Conservation (phyloP, 2,329 filamentous ascomycete species). For the Microascus cirrosus region DNA sequence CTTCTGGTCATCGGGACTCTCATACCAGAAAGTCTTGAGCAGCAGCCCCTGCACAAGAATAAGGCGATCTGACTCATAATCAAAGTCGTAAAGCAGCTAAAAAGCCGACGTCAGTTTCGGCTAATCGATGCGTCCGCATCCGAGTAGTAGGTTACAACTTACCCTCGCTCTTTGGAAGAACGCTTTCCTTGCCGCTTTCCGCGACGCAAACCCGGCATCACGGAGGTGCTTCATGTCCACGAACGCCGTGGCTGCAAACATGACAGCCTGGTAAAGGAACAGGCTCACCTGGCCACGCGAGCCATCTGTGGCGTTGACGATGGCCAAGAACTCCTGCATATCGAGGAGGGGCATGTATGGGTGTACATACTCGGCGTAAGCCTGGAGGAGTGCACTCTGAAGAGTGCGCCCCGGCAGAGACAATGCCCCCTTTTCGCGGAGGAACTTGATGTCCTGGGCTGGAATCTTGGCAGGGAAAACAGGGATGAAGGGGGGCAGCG, state of each 20-base stretch:
- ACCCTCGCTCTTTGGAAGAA: constrained; percentile 86
- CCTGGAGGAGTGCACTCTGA: constrained; percentile 70
- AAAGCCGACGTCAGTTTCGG: constrained; percentile 2
- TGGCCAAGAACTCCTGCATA: constrained; percentile 45
- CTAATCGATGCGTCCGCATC: no score
- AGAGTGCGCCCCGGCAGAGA: constrained; percentile 59
- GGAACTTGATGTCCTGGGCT: constrained; percentile 71
- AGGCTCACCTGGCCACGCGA: constrained; percentile 65
- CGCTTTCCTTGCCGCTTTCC: constrained; percentile 73
- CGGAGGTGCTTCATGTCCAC: constrained; percentile 69
- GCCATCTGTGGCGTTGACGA: constrained; percentile 57
- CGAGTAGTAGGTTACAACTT: constrained; percentile 21
- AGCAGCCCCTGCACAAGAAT: constrained; percentile 79
- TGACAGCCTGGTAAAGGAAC: constrained; percentile 83
- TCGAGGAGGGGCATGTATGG: constrained; percentile 88
- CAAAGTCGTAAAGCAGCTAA: constrained; percentile 83
- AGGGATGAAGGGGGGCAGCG: constrained; percentile 61
- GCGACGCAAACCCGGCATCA: constrained; percentile 63
- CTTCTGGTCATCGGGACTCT: constrained; percentile 92
- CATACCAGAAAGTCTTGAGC: constrained; percentile 96
- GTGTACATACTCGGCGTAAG: constrained; percentile 82
- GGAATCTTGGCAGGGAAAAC: constrained; percentile 68
- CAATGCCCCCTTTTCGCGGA: constrained; percentile 75
- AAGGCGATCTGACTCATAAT: constrained; percentile 85
- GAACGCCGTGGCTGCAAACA: constrained; percentile 87